Evolutionary conservation across 2,329 filamentous ascomycete genomes (phyloP), one percentile per base, ranked within the genome.

Genomic region (Fusarium humuli): DNA sequence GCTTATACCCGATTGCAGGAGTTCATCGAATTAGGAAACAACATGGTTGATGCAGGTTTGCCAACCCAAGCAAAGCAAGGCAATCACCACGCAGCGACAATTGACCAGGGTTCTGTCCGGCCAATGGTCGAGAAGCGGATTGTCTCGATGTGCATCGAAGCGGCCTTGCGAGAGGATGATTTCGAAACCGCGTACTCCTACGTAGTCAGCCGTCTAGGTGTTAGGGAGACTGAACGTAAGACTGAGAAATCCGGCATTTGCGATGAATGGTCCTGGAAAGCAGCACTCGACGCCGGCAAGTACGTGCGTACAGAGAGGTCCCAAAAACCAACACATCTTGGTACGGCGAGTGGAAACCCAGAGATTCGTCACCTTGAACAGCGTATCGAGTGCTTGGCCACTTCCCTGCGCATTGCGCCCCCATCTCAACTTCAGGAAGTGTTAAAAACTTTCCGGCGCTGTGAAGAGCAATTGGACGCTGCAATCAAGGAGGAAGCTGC

Each of bases 161-260:
- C 91, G 16, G 92, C 93, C 14, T 84, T 96, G 2, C 84, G 85
- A 12, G 92, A 94, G 76, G 90, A 94, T 68, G 93, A 90, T 76
- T 96, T 96, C 66, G 93, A 97, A 77, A 96, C 93, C 0, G 93
- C 93, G 13, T 96, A 95, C 77, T 94, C 92, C 0, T 95, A 93
- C 75, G 90, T 94, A 3, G 87, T 93, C 48, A 94, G 90, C 75
- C 88, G 91, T 23, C 83, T 96, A 1, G 83, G 85, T 10, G 63
- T 75, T 10, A 25, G 70, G 69, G 57, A 54, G 48, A 20, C 41
- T 57, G 49, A 52, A 23, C 41, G 37, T 11, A 52, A 48, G 20
- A 48, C 37, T 20, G 58, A 50, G 29, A 20, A 37, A 37, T 45
- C 32, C 13, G 44, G 37, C 3, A 57, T 61, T 20, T 74, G 80